Base-by-base conservation (phyloP, 805 yeast species). In the Lachancea sp. region DNA sequence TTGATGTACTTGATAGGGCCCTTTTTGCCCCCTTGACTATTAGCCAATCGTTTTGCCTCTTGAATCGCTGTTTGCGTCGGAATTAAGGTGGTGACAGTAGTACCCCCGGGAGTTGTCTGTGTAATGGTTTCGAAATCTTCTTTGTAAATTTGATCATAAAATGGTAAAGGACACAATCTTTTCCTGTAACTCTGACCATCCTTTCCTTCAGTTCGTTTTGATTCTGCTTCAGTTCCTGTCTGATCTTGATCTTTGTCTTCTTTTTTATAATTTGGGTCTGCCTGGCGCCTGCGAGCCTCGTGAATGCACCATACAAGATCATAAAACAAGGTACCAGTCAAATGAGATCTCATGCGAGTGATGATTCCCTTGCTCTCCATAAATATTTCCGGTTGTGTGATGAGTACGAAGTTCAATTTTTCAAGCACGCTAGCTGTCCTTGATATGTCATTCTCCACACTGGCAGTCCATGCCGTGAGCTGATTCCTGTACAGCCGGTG, bases 301-400 rank as follows among this genome's bases (percentile, higher is more conserved):
- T 90, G 97, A 39, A 90, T 83, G 62, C 95, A 85, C 89, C 95
- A 89, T 11, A 90, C 91, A 42, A 90, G 71, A 63, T 90, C 97
- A 60, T 90, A 90, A 56, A 90, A 90, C 42, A 90, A 65, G 0
- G 96, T 88, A 1, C 93, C 95, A 0, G 96, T 85, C 54, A 90
- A 71, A 64, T 90, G 97, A 0, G 95, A 86, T 57, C 97, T 75
- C 95, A 90, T 90, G 47, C 90, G 73, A 2, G 85, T 77, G 40
- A 90, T 85, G 26, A 90, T 85, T 2, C 85, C 82, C n/a, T 78
- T 80, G 10, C 79, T 74, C 47, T 78, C 80, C 2, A 81, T 73
- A 55, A 88, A 83, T 6, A 90, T 71, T 43, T 88, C 90, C 1
- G 97, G 96, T 57, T 87, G 88, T 0, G 95, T 85, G 47, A 85